Evolutionary conservation across 2,329 filamentous ascomycete species (phyloP).

Genomic region (Calonectria pseudoturangicola): DNA sequence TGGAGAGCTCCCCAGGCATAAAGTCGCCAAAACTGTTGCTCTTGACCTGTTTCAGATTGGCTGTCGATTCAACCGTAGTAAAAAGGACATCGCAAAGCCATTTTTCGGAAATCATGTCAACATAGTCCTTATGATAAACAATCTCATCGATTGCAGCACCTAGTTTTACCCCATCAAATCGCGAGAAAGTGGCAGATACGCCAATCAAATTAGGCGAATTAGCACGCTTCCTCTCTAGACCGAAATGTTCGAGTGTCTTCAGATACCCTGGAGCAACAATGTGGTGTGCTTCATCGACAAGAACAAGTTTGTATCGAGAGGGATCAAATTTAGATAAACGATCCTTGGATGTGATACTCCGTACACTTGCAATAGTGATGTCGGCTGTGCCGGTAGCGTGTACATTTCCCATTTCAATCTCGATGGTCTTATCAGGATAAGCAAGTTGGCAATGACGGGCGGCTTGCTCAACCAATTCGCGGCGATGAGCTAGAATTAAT

Average conservation of each 20-base stretch:
- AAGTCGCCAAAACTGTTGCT: conserved; percentile 84
- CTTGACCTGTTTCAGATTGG: conserved; percentile 83
- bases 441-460: conserved; percentile 86
- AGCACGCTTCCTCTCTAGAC: conserved; percentile 70
- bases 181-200: conserved; percentile 86
- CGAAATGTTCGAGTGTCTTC: conserved; percentile 85
- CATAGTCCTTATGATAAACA: conserved; percentile 89
- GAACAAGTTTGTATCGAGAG: conserved; percentile 86
- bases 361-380: conserved; percentile 94
- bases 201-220: conserved; percentile 83
- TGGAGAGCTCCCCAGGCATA: conserved; percentile 83
- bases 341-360: conserved; percentile 85
- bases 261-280: conserved; percentile 91
- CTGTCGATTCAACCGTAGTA: conserved; percentile 90
- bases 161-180: conserved; percentile 88
- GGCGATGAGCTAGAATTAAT: conserved; percentile 92
- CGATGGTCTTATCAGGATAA: conserved; percentile 87
- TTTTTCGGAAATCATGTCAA: conserved; percentile 86
- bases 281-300: conserved; percentile 98
- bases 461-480: conserved; percentile 96
- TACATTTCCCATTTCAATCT: conserved; percentile 91
- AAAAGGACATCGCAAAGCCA: conserved; percentile 96
- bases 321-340: conserved; percentile 91
- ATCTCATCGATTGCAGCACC: conserved; percentile 94
- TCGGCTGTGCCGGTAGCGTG: conserved; percentile 88